A percentile compares a stretch with the other conserved stretches of the same genome.
Evolutionary conservation across 148 eudicot species (phyloP).

Genomic region (Diospyros lotus): DNA sequence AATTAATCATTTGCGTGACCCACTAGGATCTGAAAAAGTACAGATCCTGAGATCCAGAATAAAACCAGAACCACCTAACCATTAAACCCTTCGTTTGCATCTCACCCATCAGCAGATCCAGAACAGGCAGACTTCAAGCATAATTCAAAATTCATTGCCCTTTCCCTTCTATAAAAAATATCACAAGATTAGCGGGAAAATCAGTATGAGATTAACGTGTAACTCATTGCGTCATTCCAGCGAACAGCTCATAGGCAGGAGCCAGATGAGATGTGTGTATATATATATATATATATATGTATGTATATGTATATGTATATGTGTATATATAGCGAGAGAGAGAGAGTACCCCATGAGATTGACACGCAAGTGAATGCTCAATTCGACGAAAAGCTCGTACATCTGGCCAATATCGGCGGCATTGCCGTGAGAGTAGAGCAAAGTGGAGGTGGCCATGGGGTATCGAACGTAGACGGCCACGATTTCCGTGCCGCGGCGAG

Average conservation of each 20-base stretch:
- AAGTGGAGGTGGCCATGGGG: slow-evolving; percentile 80
- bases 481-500: slow-evolving; percentile 64
- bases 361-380: slow-evolving; percentile 77
- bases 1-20: too few species aligned
- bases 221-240: not conserved
- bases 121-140: not conserved
- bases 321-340: not conserved
- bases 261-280: not conserved
- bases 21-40: too few species aligned
- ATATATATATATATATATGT: not conserved
- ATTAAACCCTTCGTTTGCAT: not conserved
- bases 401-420: slow-evolving; percentile 99
- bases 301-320: not conserved
- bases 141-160: not conserved
- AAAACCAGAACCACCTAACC: not conserved
- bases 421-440: slow-evolving; percentile 94
- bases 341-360: slow-evolving; percentile 72
- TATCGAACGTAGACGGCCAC: slow-evolving; percentile 79
- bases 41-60: not conserved
- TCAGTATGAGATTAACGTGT: not conserved
- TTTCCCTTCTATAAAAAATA: not conserved
- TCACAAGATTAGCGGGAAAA: not conserved
- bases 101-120: not conserved
- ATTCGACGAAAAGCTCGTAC: slow-evolving; percentile 88
- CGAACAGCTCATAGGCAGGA: not conserved